Base-by-base conservation (phyloP, 176 grass and related monocot genomes). In the Miscanthus lutarioriparius region DNA sequence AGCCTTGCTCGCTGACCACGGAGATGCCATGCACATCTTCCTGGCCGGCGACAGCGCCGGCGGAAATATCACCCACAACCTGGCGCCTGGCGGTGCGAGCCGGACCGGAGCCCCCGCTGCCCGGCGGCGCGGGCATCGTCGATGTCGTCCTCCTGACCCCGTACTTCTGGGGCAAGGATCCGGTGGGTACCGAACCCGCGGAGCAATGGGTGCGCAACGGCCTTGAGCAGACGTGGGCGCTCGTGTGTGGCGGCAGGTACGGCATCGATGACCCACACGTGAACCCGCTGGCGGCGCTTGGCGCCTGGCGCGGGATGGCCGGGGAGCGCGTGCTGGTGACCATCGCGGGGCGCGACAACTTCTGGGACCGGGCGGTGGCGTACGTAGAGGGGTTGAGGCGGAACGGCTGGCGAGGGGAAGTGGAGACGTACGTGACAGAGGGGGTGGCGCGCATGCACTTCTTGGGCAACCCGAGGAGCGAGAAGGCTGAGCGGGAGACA, bases 131-230 rank as follows among this genome's bases (percentile, higher is more conserved):
- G 45, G 45, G 4, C 45, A 64, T 88, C 74, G 71, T 70, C 32
- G 90, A 82, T 41, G 45, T 92, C 68, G 62, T 68, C 14, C 76
- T 92, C 26, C 19, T 78, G 8, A 76, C 88, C 82, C 90, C 90
- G 6, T 92, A 86, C 82, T 92, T 92, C 78, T 92, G 90, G 86
- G 90, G 82, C 23, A 74, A 85, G 56, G 53, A 74, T 17, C 78
- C 72, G 23, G 72, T 88, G 49, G 78, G 73, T 12, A 44, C 70
- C 8, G 86, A 90, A 70, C 71, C 84, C 17, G 5, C 6, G 25
- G 82, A 88, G 5, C 38, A 11, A 71, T 80, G 77, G 81, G 67
- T 65, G 27, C 83, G 90, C 40, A 77, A 71, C 13, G 49, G 67
- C 37, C 66, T 86, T 19, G 90, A 88, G 86, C 65, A 76, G 49